Conservation (phyloP, 2,329 filamentous ascomycete genomes). For the Colletotrichum tropicale region DNA sequence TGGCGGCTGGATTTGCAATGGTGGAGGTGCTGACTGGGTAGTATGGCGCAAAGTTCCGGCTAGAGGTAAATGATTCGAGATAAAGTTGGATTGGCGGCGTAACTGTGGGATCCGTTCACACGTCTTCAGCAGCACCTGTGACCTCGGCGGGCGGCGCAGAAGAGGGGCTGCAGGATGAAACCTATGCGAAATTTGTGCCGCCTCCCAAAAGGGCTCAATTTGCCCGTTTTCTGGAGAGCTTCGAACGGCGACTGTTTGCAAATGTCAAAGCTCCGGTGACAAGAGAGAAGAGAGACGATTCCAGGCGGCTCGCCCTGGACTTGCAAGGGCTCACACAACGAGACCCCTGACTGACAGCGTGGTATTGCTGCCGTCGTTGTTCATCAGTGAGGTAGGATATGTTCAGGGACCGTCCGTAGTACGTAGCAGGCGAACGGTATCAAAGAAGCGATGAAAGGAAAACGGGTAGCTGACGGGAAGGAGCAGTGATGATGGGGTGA, state of each 20-base stretch:
- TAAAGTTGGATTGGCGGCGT: constrained; percentile 2
- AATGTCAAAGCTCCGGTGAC: not conserved
- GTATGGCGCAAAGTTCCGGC: not conserved
- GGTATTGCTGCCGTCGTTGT: not conserved
- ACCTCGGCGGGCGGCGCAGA: not conserved
- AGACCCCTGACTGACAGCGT: not conserved
- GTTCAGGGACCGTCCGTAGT: not conserved
- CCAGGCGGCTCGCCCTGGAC: not conserved
- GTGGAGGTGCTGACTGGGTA: not conserved
- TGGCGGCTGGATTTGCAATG: not conserved
- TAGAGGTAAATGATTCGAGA: not conserved
- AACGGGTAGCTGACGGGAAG: not conserved
- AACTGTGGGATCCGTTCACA: not conserved
- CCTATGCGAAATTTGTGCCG: not conserved
- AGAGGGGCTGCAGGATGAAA: not conserved
- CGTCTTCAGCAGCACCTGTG: not conserved
- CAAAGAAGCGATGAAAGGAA: not conserved
- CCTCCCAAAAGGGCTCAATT: not conserved
- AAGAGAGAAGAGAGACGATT: not conserved
- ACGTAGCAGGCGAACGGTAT: not conserved
- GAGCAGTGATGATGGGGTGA: not conserved
- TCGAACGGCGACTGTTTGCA: constrained; percentile 3
- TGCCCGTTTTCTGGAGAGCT: not conserved
- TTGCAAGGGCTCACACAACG: not conserved
- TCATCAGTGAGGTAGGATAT: not conserved